Evolutionary conservation across 768 basidiomycete genomes (phyloP).

Genomic region (Mycena crocata): DNA sequence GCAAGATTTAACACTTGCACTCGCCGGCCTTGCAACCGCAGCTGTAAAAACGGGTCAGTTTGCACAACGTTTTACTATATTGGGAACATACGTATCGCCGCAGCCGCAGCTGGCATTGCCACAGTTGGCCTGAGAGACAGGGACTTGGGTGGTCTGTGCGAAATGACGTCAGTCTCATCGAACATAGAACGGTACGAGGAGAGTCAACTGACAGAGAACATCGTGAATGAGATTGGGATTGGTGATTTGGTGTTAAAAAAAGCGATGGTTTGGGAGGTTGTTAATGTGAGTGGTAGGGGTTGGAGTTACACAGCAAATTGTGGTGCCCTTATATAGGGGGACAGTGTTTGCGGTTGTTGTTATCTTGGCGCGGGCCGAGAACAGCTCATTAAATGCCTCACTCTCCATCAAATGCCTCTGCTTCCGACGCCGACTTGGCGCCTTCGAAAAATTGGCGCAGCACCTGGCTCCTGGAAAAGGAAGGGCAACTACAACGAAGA

Average conservation of each 20-base stretch:
- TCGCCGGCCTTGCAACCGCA: slow-evolving; percentile 65
- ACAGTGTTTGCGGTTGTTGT: no score
- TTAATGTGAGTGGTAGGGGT: slow-evolving; percentile 22
- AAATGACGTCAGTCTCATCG: slow-evolving; percentile 5
- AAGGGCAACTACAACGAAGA: no score
- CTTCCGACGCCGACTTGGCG: no score
- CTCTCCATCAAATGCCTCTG: no score
- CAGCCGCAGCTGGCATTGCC: slow-evolving; percentile 63
- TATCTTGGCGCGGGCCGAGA: no score
- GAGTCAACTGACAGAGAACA: slow-evolving; percentile 59
- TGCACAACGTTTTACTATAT: not conserved
- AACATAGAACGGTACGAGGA: slow-evolving; percentile 3
- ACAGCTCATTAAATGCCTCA: no score
- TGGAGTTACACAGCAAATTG: no score
- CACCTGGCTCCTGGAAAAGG: no score
- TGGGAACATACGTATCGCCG: slow-evolving; percentile 55
- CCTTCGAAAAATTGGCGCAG: no score
- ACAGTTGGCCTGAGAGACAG: slow-evolving; percentile 59
- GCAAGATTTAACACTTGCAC: slow-evolving; percentile 75
- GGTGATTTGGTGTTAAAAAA: slow-evolving; percentile 13
- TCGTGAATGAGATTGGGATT: no score
- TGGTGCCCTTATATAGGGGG: no score
- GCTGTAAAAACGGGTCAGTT: slow-evolving; percentile 43
- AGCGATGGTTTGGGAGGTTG: slow-evolving; percentile 25
- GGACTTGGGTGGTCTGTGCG: slow-evolving; percentile 47